These are phyloP conservation scores for Malassezia dermatis DNA, from an alignment of 1,284 basidiomycete species.

Conservation along the genomic window DNA sequence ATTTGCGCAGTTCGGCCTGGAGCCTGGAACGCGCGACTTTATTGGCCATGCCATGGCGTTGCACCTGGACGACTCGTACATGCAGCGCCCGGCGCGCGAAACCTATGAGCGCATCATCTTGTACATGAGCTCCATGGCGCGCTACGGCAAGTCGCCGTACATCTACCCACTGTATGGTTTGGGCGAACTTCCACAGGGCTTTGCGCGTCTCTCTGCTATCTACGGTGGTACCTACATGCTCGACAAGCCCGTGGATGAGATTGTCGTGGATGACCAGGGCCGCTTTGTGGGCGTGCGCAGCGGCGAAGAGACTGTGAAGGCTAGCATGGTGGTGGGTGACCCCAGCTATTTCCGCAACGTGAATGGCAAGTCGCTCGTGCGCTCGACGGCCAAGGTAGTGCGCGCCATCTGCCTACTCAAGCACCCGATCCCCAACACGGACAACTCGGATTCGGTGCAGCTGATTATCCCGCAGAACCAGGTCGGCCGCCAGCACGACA, in stretches of 20 bases:
- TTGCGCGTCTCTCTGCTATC: slow-evolving; percentile 86
- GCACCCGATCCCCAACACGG: slow-evolving; percentile 95
- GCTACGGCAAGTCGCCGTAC: slow-evolving; percentile 98
- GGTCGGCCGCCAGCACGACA: slow-evolving; percentile 87
- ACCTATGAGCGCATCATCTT: slow-evolving; percentile 91
- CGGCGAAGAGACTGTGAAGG: slow-evolving; percentile 85
- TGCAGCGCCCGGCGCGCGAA: slow-evolving; percentile 76
- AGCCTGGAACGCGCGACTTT: slow-evolving; percentile 96
- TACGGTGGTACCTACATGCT: slow-evolving; percentile 99
- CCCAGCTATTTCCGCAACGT: slow-evolving; percentile 78
- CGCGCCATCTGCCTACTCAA: slow-evolving; percentile 96
- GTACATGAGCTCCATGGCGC: slow-evolving; percentile 96
- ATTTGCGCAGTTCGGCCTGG: slow-evolving; percentile 93
- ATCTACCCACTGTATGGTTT: slow-evolving; percentile 99
- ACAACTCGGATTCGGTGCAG: slow-evolving; percentile 78
- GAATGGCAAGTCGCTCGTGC: slow-evolving; percentile 58
- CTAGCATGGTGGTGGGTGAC: slow-evolving; percentile 95
- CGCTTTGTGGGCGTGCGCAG: slow-evolving; percentile 87
- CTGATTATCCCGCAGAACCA: slow-evolving; percentile 99
- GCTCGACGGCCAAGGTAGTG: slow-evolving; percentile 84
- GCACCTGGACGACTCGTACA: slow-evolving; percentile 93
- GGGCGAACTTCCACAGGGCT: slow-evolving; percentile 95
- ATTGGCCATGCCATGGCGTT: slow-evolving; percentile 99
- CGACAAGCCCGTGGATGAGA: slow-evolving; percentile 85
- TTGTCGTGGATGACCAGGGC: slow-evolving; percentile 67